Percentiles rank a stretch among this genome's conserved stretches.
These are phyloP conservation scores for Pythium phragmitis DNA, from an alignment of 352 stramenopile species.

Conservation along the genomic window DNA sequence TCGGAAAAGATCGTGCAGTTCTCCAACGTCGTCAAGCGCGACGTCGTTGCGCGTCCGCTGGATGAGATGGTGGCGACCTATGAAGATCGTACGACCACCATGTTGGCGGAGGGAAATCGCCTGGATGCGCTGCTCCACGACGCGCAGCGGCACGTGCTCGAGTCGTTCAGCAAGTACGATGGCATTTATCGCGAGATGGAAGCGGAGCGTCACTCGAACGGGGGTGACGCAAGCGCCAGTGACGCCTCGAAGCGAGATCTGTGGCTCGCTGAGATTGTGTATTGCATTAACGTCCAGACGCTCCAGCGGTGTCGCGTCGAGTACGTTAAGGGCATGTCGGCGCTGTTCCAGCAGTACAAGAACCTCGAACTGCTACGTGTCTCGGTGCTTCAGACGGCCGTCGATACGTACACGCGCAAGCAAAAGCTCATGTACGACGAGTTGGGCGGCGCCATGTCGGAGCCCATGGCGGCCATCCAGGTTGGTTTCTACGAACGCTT, in stretches of 20 bases:
- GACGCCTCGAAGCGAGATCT: slow-evolving; percentile 40
- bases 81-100: slow-evolving; percentile 49
- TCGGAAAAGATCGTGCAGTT: slow-evolving; percentile 78
- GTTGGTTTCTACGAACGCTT: slow-evolving; percentile 27
- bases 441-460: slow-evolving; percentile 59
- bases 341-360: slow-evolving; percentile 83
- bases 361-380: slow-evolving; percentile 69
- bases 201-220: slow-evolving; percentile 24
- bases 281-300: slow-evolving; percentile 73
- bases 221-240: not conserved
- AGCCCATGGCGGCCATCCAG: slow-evolving; percentile 60
- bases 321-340: slow-evolving; percentile 84
- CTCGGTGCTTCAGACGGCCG: slow-evolving; percentile 68
- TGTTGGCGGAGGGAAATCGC: slow-evolving; percentile 55
- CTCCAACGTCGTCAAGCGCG: slow-evolving; percentile 64
- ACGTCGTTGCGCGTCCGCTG: slow-evolving; percentile 64
- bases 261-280: slow-evolving; percentile 75
- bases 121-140: slow-evolving; percentile 56
- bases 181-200: slow-evolving; percentile 65
- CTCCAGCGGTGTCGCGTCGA: slow-evolving; percentile 58
- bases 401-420: slow-evolving; percentile 81
- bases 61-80: slow-evolving; percentile 73
- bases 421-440: slow-evolving; percentile 80
- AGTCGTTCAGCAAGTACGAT: slow-evolving; percentile 59
- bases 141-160: slow-evolving; percentile 54